Percentiles rank a stretch among this genome's conserved stretches.
Conservation (phyloP, 345 rosid genomes). For the Acer campestre region DNA sequence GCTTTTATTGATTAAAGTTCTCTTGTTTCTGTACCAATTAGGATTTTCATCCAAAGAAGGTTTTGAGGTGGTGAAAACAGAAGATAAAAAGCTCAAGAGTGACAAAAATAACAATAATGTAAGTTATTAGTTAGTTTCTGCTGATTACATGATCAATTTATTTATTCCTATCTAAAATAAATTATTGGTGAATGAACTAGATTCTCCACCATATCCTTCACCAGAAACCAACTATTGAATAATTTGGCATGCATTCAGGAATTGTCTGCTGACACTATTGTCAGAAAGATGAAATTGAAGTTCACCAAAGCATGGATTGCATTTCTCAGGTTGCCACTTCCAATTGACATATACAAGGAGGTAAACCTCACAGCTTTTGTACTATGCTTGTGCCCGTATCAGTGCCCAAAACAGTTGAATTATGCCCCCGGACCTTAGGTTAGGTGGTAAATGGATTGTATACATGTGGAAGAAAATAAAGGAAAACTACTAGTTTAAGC, state of each 20-base stretch:
- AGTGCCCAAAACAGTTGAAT: background rate
- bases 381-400: background rate
- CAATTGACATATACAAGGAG: conserved; percentile 89
- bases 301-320: conserved; percentile 92
- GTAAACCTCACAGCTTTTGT: conserved; percentile 33
- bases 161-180: background rate
- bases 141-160: background rate
- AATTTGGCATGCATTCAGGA: conserved; percentile 39
- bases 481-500: background rate
- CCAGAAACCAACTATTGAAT: background rate
- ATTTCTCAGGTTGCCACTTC: conserved; percentile 86
- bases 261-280: conserved; percentile 53
- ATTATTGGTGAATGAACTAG: background rate
- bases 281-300: conserved; percentile 83
- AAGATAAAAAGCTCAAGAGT: conserved; percentile 39
- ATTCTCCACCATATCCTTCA: conserved; percentile 1
- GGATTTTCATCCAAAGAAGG: conserved; percentile 29
- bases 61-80: conserved; percentile 25
- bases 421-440: background rate
- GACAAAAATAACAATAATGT: conserved; percentile 46
- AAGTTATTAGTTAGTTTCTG: conserved; percentile 27
- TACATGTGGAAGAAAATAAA: background rate
- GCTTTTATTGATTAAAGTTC: background rate
- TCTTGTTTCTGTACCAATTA: conserved; percentile 16
- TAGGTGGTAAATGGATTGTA: background rate